Base-by-base conservation (phyloP, 2,329 filamentous ascomycete genomes). In the Penicillium frequentans region DNA sequence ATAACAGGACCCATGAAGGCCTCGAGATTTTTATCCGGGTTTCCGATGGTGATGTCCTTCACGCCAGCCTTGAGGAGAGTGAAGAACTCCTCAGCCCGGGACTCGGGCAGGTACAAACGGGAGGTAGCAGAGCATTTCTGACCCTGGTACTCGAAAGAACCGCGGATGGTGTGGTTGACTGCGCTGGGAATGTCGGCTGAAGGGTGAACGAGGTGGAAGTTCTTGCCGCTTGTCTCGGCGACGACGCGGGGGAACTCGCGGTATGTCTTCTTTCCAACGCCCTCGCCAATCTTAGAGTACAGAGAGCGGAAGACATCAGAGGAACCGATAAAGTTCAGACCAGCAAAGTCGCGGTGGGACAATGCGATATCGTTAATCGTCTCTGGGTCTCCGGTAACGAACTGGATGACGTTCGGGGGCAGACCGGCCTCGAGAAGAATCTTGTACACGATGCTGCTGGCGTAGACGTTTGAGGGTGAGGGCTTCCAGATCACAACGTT, bases 401-500 rank as follows among this genome's bases (percentile, higher is more conserved):
- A 96, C 75, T 97, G 93, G 60, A 98, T 90, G 43, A 97, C 93
- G 64, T 93, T 87, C 62, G 85, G 84, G 31, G 93, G 93, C 43
- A 98, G 85, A 29, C 93, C 93, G 23, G 93, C 91, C 78, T 97
- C 93, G 26, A 93, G 79, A n/a, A 98, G 83, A 72, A 97, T 95
- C 71, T 93, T 84, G 80, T 96, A 93, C 44, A 96, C 81, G 50
- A 98, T 79, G 84, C 88, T 93, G 80, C 92, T 96, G 56, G 90
- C 91, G 19, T 90, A 89, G 59, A 96, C 89, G 43, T 92, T 90
- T 24, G 82, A 89, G 65, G 93, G 91, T 13, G 90, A 95, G 16
- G 93, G 93, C 81, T 98, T 98, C 93, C 93, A 98, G 37, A 98
- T 79, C 4, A 96, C 91, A 1, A 97, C 93, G 74, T 98, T 98